Evolutionary conservation across 768 basidiomycete species (phyloP).

Genomic region (Auriscalpium microsporum): DNA sequence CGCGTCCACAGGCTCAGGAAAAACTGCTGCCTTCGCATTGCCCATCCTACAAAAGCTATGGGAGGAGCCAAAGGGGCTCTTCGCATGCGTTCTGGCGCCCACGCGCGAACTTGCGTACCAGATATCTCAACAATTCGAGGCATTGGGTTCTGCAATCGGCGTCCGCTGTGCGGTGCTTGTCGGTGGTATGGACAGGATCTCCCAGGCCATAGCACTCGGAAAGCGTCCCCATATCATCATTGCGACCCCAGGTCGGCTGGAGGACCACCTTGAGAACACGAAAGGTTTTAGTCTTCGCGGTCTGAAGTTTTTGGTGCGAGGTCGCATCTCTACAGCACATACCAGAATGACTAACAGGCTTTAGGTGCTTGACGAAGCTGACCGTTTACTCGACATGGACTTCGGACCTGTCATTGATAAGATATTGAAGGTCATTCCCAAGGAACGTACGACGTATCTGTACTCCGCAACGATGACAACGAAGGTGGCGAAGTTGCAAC

Average conservation of each 20-base stretch:
- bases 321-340: too few species aligned
- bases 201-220: conserved; percentile 85
- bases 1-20: conserved; percentile 96
- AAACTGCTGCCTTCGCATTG: conserved; percentile 94
- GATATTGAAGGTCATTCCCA: conserved; percentile 91
- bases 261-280: conserved; percentile 93
- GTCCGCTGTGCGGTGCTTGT: conserved; percentile 86
- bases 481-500: conserved; percentile 92
- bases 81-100: conserved; percentile 89
- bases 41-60: conserved; percentile 95
- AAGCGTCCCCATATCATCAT: conserved; percentile 94
- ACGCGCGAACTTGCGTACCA: conserved; percentile 98
- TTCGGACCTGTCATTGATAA: conserved; percentile 94
- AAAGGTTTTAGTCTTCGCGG: conserved; percentile 88
- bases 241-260: conserved; percentile 87
- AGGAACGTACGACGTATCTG: conserved; percentile 88
- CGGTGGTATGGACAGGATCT: conserved; percentile 90
- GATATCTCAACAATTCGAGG: conserved; percentile 94
- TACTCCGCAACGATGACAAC: conserved; percentile 99
- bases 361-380: conserved; percentile 96
- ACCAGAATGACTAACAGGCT: too few species aligned
- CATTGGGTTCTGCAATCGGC: conserved; percentile 86
- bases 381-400: conserved; percentile 92
- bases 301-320: conserved; percentile 78
- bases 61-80: conserved; percentile 91